A percentile compares a stretch with the other conserved stretches of the same genome.
Evolutionary conservation across 805 yeast species (phyloP).

Genomic region (Suhomyces faveliae): DNA sequence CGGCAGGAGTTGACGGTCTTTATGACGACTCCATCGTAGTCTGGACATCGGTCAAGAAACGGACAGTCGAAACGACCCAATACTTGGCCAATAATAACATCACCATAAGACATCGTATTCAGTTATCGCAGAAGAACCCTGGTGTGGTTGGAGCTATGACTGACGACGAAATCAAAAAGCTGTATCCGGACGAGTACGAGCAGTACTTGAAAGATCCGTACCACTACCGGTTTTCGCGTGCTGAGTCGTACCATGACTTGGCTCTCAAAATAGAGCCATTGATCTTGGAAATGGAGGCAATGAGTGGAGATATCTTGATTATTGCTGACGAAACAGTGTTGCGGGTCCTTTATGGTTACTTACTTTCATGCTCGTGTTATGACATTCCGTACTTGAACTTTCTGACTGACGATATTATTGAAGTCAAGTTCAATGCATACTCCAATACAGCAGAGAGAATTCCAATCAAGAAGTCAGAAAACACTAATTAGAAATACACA

Average conservation of each 20-base stretch:
- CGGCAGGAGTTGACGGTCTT: conserved; percentile 55
- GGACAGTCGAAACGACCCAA: conserved; percentile 78
- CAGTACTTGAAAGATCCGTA: conserved; percentile 77
- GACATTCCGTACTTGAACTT: conserved; percentile 83
- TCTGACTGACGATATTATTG: conserved; percentile 80
- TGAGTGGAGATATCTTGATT: conserved; percentile 80
- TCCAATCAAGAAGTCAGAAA: conserved; percentile 15
- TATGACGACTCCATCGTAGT: conserved; percentile 67
- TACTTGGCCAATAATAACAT: conserved; percentile 64
- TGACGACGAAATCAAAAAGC: conserved; percentile 54
- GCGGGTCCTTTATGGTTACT: conserved; percentile 86
- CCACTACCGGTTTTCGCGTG: conserved; percentile 87
- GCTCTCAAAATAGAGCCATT: conserved; percentile 94
- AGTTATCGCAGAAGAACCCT: conserved; percentile 83
- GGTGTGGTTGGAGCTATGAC: conserved; percentile 78
- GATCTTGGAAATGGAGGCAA: conserved; percentile 89
- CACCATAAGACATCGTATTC: conserved; percentile 71
- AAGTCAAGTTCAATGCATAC: conserved; percentile 84
- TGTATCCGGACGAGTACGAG: conserved; percentile 68
- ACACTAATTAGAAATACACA: too few relatives aligned
- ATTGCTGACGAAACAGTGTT: conserved; percentile 92
- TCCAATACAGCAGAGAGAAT: conserved; percentile 59
- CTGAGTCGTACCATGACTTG: conserved; percentile 93
- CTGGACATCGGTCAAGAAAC: conserved; percentile 91
- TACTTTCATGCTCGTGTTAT: conserved; percentile 85